Evolutionary conservation across 768 basidiomycete species (phyloP).

Genomic region (Lentinula aciculospora): DNA sequence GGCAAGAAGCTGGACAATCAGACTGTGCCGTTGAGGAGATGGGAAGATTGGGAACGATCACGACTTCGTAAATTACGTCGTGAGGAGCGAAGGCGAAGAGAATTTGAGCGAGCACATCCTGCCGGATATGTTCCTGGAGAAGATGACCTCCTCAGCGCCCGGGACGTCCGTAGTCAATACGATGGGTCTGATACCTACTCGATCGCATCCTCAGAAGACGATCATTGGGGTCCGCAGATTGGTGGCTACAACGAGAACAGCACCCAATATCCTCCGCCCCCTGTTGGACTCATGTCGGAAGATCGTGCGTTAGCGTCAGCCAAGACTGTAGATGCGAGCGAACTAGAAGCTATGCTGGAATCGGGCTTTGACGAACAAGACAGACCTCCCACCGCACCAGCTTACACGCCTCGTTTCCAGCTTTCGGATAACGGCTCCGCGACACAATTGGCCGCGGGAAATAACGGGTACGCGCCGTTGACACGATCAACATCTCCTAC

Average conservation of each 20-base stretch:
- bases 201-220: slow-evolving; percentile 83
- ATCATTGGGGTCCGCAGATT: slow-evolving; percentile 94
- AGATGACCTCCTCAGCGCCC: slow-evolving; percentile 56
- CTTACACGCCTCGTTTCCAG: slow-evolving; percentile 54
- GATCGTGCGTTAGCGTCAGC: slow-evolving; percentile 30
- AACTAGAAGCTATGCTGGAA: slow-evolving; percentile 91
- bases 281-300: slow-evolving; percentile 56
- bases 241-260: slow-evolving; percentile 92
- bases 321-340: slow-evolving; percentile 57
- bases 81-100: slow-evolving; percentile 75
- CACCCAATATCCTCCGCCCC: slow-evolving; percentile 76
- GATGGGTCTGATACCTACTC: slow-evolving; percentile 81
- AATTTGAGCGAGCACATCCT: slow-evolving; percentile 76
- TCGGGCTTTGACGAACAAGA: slow-evolving; percentile 77
- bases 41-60: slow-evolving; percentile 99
- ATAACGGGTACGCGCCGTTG: slow-evolving; percentile 53
- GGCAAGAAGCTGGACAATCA: slow-evolving; percentile 44
- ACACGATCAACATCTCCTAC: slow-evolving; percentile 39
- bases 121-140: slow-evolving; percentile 60
- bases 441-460: slow-evolving; percentile 32
- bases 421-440: slow-evolving; percentile 47
- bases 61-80: slow-evolving; percentile 86
- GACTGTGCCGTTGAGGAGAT: slow-evolving; percentile 87
- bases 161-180: slow-evolving; percentile 56
- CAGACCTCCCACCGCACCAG: slow-evolving; percentile 32